These are phyloP conservation scores for Psilocybe tampanensis DNA, from an alignment of 768 basidiomycete genomes.

Conservation along the genomic window DNA sequence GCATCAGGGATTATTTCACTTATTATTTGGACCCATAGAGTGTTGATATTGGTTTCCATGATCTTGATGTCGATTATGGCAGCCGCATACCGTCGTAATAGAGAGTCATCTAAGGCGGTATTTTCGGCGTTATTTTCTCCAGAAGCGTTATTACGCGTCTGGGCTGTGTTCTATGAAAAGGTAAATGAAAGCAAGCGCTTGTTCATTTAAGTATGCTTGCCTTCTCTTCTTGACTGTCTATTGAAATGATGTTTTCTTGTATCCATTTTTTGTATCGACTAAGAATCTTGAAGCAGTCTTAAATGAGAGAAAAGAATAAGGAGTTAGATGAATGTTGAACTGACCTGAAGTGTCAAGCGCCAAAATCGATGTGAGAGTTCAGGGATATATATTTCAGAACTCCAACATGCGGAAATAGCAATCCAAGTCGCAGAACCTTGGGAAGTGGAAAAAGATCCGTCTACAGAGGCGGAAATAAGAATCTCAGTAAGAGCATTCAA, in stretches of 20 bases:
- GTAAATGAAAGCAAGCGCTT: too few relatives aligned
- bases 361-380: conserved; percentile 87
- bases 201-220: not conserved
- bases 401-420: conserved; percentile 84
- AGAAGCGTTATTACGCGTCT: conserved; percentile 44
- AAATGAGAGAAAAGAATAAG: not conserved
- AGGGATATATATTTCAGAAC: conserved; percentile 80
- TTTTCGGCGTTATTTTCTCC: conserved; percentile 59
- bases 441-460: conserved; percentile 26
- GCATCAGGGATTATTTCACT: conserved; percentile 58
- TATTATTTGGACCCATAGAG: conserved; percentile 73
- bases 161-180: conserved; percentile 20
- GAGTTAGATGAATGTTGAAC: conserved; percentile 3
- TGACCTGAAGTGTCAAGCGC: conserved; percentile 87
- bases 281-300: conserved; percentile 57
- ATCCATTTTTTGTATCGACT: conserved; percentile 83
- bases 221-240: not conserved
- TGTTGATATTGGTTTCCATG: conserved; percentile 52
- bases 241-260: conserved; percentile 35
- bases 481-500: not conserved
- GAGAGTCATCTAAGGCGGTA: conserved; percentile 61
- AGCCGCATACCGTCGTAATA: conserved; percentile 66
- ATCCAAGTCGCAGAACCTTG: conserved; percentile 73
- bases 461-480: conserved; percentile 12
- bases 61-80: conserved; percentile 67